These are phyloP conservation scores for Xylariales sp. DNA, from an alignment of 2,329 filamentous ascomycete species.

Conservation along the genomic window DNA sequence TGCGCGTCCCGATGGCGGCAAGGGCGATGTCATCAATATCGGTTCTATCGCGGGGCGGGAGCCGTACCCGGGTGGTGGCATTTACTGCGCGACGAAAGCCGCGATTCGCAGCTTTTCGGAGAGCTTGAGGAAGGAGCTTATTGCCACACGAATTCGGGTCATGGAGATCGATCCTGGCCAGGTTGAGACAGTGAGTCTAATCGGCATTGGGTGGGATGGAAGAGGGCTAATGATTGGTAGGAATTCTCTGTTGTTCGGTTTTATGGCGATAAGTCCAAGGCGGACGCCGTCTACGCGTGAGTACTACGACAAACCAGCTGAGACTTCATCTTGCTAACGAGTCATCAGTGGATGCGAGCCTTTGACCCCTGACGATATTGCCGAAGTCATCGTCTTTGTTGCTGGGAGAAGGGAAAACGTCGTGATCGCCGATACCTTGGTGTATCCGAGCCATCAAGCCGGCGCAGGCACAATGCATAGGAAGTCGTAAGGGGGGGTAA, in stretches of 20 bases:
- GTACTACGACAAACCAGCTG: no score
- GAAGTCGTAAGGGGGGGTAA: constrained; percentile 14
- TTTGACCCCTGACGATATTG: constrained; percentile 72
- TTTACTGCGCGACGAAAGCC: constrained; percentile 77
- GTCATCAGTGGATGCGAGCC: constrained; percentile 51
- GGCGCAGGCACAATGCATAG: constrained; percentile 24
- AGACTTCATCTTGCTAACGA: no score
- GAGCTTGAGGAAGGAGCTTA: constrained; percentile 63
- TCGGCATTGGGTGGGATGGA: no score
- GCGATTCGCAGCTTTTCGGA: constrained; percentile 71
- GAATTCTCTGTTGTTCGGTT: constrained; percentile 76
- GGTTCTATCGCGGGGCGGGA: constrained; percentile 60
- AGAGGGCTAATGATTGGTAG: constrained; percentile 12
- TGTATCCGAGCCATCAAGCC: constrained; percentile 73
- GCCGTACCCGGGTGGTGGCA: constrained; percentile 66
- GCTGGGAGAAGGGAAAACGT: constrained; percentile 76
- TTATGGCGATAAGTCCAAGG: constrained; percentile 70
- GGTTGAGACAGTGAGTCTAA: constrained; percentile 57
- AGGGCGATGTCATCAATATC: constrained; percentile 91
- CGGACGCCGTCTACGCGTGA: constrained; percentile 63
- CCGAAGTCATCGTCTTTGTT: constrained; percentile 71
- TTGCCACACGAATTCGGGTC: constrained; percentile 64
- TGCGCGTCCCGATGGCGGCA: constrained; percentile 66
- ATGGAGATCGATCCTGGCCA: constrained; percentile 75
- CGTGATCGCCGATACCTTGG: constrained; percentile 70